Evolutionary conservation across 176 grass and related monocot species (phyloP).

Genomic region (Panicum miliaceum): DNA sequence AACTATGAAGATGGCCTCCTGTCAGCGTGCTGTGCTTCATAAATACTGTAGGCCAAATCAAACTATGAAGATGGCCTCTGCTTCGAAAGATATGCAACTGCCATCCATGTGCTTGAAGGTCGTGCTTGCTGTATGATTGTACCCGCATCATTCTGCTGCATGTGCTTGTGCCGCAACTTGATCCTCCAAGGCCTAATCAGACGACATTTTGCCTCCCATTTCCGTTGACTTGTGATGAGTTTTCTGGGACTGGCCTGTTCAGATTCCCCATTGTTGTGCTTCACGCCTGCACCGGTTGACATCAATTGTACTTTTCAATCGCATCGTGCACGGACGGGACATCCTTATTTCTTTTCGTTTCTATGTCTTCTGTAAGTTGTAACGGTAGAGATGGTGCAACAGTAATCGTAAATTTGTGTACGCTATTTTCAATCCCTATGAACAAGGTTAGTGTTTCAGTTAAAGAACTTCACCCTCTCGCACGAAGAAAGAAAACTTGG

Average conservation of each 20-base stretch:
- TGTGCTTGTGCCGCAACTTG: conserved; percentile 42
- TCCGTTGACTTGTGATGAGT: conserved; percentile 13
- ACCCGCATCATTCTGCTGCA: conserved; percentile 21
- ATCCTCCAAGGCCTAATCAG: conserved; percentile 28
- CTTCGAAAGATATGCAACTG: not conserved
- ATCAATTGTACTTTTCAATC: not conserved
- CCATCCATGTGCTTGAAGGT: not conserved
- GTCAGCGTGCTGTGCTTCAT: too few species aligned
- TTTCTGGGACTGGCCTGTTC: not conserved
- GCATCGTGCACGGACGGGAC: not conserved
- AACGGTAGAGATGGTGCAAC: not conserved
- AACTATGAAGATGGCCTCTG: not conserved
- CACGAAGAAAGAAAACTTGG: not conserved
- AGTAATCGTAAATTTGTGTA: not conserved
- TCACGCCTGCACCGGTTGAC: not conserved
- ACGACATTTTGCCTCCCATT: not conserved
- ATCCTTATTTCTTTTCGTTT: not conserved
- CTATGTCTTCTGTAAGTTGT: not conserved
- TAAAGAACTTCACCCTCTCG: not conserved
- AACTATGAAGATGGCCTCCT: not conserved
- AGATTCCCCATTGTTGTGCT: conserved; percentile 7
- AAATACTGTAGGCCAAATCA: not conserved
- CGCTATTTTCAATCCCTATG: not conserved
- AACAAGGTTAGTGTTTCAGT: not conserved
- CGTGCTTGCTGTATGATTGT: conserved; percentile 29